A percentile compares a stretch with the other conserved stretches of the same genome.
Conservation (phyloP, 805 yeast species). For the Barnettozyma siamensis region DNA sequence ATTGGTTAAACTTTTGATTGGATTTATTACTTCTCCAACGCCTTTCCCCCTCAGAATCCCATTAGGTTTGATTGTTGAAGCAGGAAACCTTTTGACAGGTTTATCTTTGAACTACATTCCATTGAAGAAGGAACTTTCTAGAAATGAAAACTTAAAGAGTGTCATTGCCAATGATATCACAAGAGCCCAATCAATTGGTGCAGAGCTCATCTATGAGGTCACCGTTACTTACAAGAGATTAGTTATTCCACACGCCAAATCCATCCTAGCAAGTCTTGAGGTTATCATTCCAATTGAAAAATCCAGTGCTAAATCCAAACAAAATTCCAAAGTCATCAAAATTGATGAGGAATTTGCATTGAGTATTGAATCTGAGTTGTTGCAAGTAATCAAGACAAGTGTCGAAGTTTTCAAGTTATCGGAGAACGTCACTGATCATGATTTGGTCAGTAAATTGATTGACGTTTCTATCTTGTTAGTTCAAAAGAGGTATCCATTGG, state of each 20-base stretch:
- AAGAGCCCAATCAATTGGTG: constrained; percentile 40
- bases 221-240: constrained; percentile 27
- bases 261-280: constrained; percentile 52
- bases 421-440: constrained; percentile 41
- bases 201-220: constrained; percentile 33
- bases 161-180: constrained; percentile 39
- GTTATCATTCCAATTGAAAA: constrained; percentile 49
- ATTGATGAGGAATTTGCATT: constrained; percentile 31
- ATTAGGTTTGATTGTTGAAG: constrained; percentile 46
- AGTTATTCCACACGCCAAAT: constrained; percentile 41
- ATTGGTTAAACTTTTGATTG: constrained; percentile 39
- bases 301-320: constrained; percentile 23
- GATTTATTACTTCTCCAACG: constrained; percentile 47
- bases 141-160: constrained; percentile 44
- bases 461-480: constrained; percentile 47
- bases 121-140: constrained; percentile 49
- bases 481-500: constrained; percentile 28
- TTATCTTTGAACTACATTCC: constrained; percentile 51
- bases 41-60: constrained; percentile 56
- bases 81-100: constrained; percentile 50
- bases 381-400: constrained; percentile 28
- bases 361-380: constrained; percentile 28
- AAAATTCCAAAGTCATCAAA: constrained; percentile 29
- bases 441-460: constrained; percentile 48
- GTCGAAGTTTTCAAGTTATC: constrained; percentile 28